Conservation (phyloP, 352 stramenopile genomes). For the Phytophthora chlamydospora region DNA sequence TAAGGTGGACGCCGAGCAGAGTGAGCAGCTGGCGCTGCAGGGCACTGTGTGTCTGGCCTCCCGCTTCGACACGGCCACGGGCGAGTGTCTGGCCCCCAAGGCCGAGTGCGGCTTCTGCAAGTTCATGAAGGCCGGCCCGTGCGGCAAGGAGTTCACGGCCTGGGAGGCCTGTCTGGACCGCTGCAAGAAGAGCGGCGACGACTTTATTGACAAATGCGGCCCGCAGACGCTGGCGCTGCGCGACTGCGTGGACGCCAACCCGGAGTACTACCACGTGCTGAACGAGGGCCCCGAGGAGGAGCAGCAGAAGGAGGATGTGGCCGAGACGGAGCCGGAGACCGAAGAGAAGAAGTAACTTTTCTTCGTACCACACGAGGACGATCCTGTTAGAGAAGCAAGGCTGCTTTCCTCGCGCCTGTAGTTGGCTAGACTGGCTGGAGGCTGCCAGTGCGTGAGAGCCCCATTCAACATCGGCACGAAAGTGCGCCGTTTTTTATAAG, state of each 20-base stretch:
- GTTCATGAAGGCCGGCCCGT: conserved; percentile 91
- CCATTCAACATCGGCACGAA: conserved; percentile 25
- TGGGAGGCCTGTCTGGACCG: conserved; percentile 86
- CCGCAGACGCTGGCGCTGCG: conserved; percentile 76
- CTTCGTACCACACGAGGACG: conserved; percentile 13
- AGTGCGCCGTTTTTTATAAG: conserved; percentile 26
- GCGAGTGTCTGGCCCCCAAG: conserved; percentile 65
- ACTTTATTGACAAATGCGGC: conserved; percentile 86
- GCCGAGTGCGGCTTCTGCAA: conserved; percentile 90
- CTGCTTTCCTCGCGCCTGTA: conserved; percentile 10
- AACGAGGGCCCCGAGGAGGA: conserved; percentile 63
- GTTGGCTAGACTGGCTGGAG: conserved; percentile 13
- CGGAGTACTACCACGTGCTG: conserved; percentile 89
- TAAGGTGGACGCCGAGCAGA: conserved; percentile 24
- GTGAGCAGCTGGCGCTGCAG: conserved; percentile 44
- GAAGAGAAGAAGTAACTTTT: conserved; percentile 31
- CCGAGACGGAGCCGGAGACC: conserved; percentile 5
- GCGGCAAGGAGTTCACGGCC: conserved; percentile 74
- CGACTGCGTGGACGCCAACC: conserved; percentile 88
- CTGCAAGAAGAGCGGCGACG: conserved; percentile 70
- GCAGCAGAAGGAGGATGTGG: conserved; percentile 11
- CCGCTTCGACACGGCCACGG: conserved; percentile 59
- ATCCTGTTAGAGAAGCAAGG: conserved; percentile 29
- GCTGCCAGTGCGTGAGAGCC: conserved; percentile 13
- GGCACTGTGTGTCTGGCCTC: conserved; percentile 77